Percentiles rank a stretch among this genome's conserved stretches.
Evolutionary conservation across 2,329 filamentous ascomycete species (phyloP).

Genomic region (Penicillium sp.): DNA sequence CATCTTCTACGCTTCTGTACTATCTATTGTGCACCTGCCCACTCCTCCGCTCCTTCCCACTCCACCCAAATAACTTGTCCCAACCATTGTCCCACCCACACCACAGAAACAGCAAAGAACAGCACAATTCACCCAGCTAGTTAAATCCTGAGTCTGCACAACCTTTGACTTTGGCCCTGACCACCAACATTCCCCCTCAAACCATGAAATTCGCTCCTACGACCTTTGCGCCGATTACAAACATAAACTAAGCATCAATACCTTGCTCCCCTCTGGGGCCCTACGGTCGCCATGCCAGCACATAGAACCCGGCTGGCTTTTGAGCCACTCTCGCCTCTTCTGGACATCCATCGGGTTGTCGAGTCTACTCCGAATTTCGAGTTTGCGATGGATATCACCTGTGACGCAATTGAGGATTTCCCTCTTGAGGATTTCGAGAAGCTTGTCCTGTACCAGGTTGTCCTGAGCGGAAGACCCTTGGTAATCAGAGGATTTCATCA

Average conservation of each 20-base stretch:
- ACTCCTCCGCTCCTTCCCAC: background rate
- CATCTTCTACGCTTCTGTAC: background rate
- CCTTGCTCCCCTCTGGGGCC: background rate
- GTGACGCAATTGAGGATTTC: slow-evolving; percentile 66
- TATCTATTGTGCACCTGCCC: background rate
- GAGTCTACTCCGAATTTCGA: slow-evolving; percentile 74
- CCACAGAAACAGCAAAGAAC: background rate
- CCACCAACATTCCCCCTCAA: background rate
- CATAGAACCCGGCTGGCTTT: slow-evolving; percentile 78
- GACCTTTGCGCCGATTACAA: background rate
- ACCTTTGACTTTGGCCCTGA: background rate
- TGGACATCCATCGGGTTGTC: slow-evolving; percentile 68
- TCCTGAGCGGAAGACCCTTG: slow-evolving; percentile 74
- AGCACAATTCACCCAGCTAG: background rate
- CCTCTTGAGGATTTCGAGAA: slow-evolving; percentile 75
- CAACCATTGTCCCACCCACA: background rate
- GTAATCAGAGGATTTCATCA: slow-evolving; percentile 83
- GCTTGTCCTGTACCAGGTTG: slow-evolving; percentile 72
- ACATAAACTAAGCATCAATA: background rate
- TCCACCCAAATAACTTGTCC: background rate
- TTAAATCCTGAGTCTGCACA: background rate
- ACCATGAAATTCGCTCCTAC: background rate
- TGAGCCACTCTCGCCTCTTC: slow-evolving; percentile 76
- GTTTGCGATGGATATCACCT: slow-evolving; percentile 72
- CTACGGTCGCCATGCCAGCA: slow-evolving; percentile 57